phyloP scores from a whole-genome alignment of 208 protist species.

The Trypanosoma mega region DNA sequence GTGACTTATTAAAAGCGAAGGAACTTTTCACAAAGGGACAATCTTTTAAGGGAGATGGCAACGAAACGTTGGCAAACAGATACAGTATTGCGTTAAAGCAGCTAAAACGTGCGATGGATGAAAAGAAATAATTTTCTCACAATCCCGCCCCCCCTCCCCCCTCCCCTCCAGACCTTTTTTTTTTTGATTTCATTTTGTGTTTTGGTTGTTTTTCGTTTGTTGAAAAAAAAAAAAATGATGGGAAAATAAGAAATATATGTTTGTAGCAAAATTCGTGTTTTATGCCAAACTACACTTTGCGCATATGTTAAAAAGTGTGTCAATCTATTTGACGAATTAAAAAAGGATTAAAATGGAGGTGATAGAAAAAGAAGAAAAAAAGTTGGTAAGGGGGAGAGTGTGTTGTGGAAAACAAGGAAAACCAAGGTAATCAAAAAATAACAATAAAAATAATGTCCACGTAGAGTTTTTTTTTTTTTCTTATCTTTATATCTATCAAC shows the following conservation, averaged over 20 bases:
- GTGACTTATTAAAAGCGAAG: conserved; percentile 66
- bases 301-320: too few relatives aligned
- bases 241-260: neutral
- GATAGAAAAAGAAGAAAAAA: too few relatives aligned
- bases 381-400: too few relatives aligned
- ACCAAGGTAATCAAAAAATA: too few relatives aligned
- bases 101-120: conserved; percentile 63
- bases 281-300: too few relatives aligned
- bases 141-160: too few relatives aligned
- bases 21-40: conserved; percentile 79
- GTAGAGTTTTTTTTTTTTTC: neutral
- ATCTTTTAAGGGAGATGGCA: conserved; percentile 85
- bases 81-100: conserved; percentile 90
- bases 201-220: neutral
- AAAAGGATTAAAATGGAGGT: too few relatives aligned
- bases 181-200: neutral
- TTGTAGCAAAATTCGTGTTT: too few relatives aligned
- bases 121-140: conserved; percentile 21
- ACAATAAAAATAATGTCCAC: too few relatives aligned
- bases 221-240: neutral
- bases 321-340: too few relatives aligned
- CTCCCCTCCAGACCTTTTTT: too few relatives aligned
- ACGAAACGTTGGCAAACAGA: conserved; percentile 85
- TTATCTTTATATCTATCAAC: neutral
- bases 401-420: too few relatives aligned